phyloP scores from a whole-genome alignment of 352 stramenopile genomes.

The Phytopythium delawarense region DNA sequence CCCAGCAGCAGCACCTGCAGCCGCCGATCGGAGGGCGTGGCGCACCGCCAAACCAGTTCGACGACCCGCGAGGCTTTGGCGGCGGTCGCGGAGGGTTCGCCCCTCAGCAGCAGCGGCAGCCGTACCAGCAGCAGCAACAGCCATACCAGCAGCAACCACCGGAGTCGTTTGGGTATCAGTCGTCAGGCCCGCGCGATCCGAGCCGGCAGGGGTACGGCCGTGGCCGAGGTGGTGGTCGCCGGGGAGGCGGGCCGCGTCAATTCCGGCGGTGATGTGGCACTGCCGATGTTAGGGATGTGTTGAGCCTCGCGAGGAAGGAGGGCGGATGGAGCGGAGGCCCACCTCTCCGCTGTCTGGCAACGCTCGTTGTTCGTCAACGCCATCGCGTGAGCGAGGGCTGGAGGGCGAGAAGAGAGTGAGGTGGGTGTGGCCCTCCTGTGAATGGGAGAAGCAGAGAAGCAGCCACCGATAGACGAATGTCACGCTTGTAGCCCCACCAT shows the following conservation, averaged over 20 bases:
- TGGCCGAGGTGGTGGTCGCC: slow-evolving; percentile 21
- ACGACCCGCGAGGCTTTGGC: background rate
- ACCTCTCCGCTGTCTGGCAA: background rate
- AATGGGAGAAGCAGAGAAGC: background rate
- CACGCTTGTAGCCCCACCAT: background rate
- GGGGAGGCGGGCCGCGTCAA: slow-evolving; percentile 10
- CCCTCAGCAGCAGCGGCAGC: background rate
- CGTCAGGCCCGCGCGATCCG: slow-evolving; percentile 7
- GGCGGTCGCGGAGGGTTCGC: slow-evolving; percentile 1
- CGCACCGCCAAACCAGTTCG: background rate
- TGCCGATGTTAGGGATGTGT: background rate
- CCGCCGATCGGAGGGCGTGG: background rate
- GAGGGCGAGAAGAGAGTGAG: background rate
- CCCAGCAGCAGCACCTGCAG: slow-evolving; percentile 5
- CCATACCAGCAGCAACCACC: slow-evolving; percentile 12
- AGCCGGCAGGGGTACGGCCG: slow-evolving; percentile 24
- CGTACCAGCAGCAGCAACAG: slow-evolving; percentile 18
- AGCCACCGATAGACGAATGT: background rate
- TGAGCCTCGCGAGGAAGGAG: background rate
- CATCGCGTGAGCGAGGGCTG: background rate
- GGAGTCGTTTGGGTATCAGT: background rate
- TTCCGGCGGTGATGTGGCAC: background rate
- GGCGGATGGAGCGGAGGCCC: too few relatives aligned
- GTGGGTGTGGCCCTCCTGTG: background rate
- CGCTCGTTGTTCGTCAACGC: background rate